Conservation (phyloP, 164 flowering plant genomes). For the Chloranthus sessilifolius region DNA sequence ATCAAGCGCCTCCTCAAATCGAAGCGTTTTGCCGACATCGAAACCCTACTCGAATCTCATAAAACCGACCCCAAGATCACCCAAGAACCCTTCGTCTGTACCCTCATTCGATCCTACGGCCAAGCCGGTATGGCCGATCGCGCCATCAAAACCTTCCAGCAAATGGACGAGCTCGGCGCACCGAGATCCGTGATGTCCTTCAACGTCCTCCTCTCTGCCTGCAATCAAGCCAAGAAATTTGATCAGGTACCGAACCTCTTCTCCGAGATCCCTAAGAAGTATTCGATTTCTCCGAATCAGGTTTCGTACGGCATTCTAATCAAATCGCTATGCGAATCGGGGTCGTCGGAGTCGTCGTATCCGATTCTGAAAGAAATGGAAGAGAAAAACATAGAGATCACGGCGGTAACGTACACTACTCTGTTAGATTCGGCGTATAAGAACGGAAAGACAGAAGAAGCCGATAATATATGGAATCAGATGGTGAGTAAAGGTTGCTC, state of each 20-base stretch:
- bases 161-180: slow-evolving; percentile 65
- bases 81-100: slow-evolving; percentile 49
- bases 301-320: slow-evolving; percentile 57
- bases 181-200: slow-evolving; percentile 59
- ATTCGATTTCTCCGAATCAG: slow-evolving; percentile 47
- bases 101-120: slow-evolving; percentile 69
- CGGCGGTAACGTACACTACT: slow-evolving; percentile 47
- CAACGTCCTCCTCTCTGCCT: slow-evolving; percentile 64
- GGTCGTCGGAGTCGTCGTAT: slow-evolving; percentile 36
- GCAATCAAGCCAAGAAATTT: slow-evolving; percentile 32
- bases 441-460: slow-evolving; percentile 48
- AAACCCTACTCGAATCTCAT: slow-evolving; percentile 56
- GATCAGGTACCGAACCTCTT: slow-evolving; percentile 48
- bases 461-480: slow-evolving; percentile 57
- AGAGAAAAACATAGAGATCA: slow-evolving; percentile 43
- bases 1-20: slow-evolving; percentile 64
- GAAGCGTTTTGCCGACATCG: slow-evolving; percentile 61
- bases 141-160: slow-evolving; percentile 49
- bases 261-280: slow-evolving; percentile 40
- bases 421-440: slow-evolving; percentile 49
- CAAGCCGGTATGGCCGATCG: slow-evolving; percentile 73
- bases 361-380: slow-evolving; percentile 51
- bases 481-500: slow-evolving; percentile 47
- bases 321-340: slow-evolving; percentile 56
- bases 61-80: slow-evolving; percentile 54